These are phyloP conservation scores for Gymnopus androsaceus DNA, from an alignment of 1,284 basidiomycete species.

Conservation along the genomic window DNA sequence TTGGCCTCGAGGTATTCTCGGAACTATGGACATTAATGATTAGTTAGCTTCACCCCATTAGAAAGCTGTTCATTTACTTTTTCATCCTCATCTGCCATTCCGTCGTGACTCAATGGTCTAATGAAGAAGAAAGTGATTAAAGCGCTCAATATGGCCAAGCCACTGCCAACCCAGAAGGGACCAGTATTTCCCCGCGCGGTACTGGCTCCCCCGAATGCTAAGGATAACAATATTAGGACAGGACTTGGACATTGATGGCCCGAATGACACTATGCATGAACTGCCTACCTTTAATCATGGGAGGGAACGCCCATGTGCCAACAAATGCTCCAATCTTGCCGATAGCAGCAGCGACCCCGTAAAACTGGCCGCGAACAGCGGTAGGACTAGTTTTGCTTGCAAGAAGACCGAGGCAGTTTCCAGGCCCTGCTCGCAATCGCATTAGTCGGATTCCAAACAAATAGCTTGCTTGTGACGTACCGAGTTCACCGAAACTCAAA, in stretches of 20 bases:
- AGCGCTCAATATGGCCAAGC: constrained; percentile 79
- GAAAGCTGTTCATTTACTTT: no score
- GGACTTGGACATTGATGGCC: not conserved
- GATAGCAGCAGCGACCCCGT: constrained; percentile 82
- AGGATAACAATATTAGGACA: not conserved
- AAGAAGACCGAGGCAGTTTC: constrained; percentile 79
- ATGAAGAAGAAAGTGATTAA: constrained; percentile 76
- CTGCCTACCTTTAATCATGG: constrained; percentile 60
- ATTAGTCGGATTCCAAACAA: not conserved
- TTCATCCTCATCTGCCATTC: constrained; percentile 78
- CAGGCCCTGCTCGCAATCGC: constrained; percentile 51
- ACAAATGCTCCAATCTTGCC: constrained; percentile 92
- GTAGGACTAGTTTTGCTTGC: constrained; percentile 85
- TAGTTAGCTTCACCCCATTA: constrained; percentile 10
- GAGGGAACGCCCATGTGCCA: constrained; percentile 78
- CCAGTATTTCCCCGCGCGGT: constrained; percentile 67
- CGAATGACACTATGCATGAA: not conserved
- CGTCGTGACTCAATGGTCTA: constrained; percentile 72
- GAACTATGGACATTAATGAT: constrained; percentile 49
- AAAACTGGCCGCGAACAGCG: constrained; percentile 84
- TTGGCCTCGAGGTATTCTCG: constrained; percentile 41
- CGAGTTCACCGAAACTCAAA: constrained; percentile 81
- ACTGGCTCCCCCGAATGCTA: constrained; percentile 61
- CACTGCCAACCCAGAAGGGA: constrained; percentile 81
- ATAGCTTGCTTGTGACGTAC: no score